A percentile compares a stretch with the other conserved stretches of the same genome.
These are phyloP conservation scores for Themeda triandra DNA, from an alignment of 176 grass and related monocot species.

Conservation along the genomic window DNA sequence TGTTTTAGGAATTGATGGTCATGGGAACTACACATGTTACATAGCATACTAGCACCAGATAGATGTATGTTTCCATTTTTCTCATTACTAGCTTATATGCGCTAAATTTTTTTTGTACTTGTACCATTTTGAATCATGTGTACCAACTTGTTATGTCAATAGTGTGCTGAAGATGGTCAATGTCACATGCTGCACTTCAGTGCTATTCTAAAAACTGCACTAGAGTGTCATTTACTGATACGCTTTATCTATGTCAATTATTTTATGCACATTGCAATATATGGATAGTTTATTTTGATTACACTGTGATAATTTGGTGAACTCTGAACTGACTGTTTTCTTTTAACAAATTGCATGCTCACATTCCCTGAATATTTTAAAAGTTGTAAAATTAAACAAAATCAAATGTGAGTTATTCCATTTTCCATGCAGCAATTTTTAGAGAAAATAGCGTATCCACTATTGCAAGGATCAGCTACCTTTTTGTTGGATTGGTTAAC, in stretches of 20 bases:
- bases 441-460: slow-evolving; percentile 74
- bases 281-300: not conserved
- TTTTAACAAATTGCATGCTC: not conserved
- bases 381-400: not conserved
- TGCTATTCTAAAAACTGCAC: not conserved
- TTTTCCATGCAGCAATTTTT: slow-evolving; percentile 57
- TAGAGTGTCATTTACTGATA: not conserved
- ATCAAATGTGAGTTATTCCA: not conserved
- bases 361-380: not conserved
- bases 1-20: not conserved
- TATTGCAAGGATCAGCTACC: slow-evolving; percentile 78
- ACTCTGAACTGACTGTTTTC: not conserved
- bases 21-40: not conserved
- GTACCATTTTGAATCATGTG: not conserved
- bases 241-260: not conserved
- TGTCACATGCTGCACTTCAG: not conserved
- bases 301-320: not conserved
- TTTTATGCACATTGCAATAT: not conserved
- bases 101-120: not conserved
- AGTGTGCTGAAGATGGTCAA: not conserved
- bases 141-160: not conserved
- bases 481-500: slow-evolving; percentile 89
- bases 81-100: not conserved
- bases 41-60: not conserved
- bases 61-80: not conserved